phyloP scores from a whole-genome alignment of 768 basidiomycete species.

The Macrolepiota albuminosa region DNA sequence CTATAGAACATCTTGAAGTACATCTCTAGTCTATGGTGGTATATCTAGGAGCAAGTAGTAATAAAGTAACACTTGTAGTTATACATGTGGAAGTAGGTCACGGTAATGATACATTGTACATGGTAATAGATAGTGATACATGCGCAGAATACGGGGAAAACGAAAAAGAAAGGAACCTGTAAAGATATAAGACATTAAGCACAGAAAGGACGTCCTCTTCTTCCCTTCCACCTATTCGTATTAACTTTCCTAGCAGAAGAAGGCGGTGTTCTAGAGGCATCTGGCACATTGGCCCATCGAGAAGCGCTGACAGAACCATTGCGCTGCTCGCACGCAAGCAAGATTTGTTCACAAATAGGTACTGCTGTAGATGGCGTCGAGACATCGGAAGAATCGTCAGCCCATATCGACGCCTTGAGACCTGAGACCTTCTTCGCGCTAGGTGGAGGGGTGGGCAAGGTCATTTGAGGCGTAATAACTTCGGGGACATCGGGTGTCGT shows the following conservation, averaged over 20 bases:
- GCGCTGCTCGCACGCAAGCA: not conserved
- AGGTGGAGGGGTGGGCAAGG: conserved; percentile 1
- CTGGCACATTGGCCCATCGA: conserved; percentile 1
- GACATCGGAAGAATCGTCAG: not conserved
- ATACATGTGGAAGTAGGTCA: not conserved
- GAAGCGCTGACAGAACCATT: not conserved
- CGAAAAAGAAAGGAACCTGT: not conserved
- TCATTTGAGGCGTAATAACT: too few species aligned
- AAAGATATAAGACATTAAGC: not conserved
- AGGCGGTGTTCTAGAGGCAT: not conserved
- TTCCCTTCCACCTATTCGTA: not conserved
- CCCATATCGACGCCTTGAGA: not conserved
- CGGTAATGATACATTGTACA: not conserved
- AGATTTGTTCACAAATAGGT: not conserved
- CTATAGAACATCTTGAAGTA: not conserved
- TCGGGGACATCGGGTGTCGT: not conserved
- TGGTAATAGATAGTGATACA: not conserved
- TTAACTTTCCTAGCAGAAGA: not conserved
- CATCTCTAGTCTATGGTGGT: not conserved
- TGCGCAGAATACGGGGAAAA: not conserved
- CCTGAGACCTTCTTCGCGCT: not conserved
- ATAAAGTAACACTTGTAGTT: not conserved
- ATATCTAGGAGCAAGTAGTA: not conserved
- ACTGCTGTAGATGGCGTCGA: not conserved
- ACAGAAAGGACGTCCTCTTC: not conserved